These are phyloP conservation scores for Trametes coccinea DNA, from an alignment of 768 basidiomycete species.

Conservation along the genomic window DNA sequence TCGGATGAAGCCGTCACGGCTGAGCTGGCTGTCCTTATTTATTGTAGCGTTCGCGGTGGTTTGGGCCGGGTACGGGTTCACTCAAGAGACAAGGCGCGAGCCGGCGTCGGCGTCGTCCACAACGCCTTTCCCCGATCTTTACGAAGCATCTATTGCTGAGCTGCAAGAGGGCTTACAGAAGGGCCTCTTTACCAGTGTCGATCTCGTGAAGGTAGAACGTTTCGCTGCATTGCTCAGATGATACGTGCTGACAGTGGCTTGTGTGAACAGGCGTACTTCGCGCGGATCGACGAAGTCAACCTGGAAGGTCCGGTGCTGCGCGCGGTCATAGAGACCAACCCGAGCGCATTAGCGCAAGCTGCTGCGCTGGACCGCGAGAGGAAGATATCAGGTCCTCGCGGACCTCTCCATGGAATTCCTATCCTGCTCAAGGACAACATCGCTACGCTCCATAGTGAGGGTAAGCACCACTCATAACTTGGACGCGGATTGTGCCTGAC, in stretches of 20 bases:
- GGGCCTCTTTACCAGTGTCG: conserved; percentile 56
- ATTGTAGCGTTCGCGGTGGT: background rate
- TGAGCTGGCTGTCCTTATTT: conserved; percentile 1
- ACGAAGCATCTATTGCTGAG: conserved; percentile 58
- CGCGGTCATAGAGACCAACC: conserved; percentile 60
- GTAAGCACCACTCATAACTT: conserved; percentile 12
- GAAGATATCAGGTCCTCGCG: conserved; percentile 25
- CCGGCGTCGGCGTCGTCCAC: background rate
- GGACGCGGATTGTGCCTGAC: too few species aligned
- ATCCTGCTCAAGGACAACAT: conserved; percentile 40
- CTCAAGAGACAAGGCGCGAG: background rate
- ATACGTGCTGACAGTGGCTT: background rate
- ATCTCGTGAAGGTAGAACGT: conserved; percentile 55
- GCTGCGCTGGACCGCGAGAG: conserved; percentile 36
- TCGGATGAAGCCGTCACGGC: background rate
- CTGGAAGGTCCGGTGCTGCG: conserved; percentile 53
- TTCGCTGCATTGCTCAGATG: background rate
- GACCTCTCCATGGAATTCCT: conserved; percentile 38
- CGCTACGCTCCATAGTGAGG: conserved; percentile 33
- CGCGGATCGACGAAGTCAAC: conserved; percentile 68
- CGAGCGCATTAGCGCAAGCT: conserved; percentile 52
- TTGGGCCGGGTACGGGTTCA: conserved; percentile 5
- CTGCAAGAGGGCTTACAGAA: conserved; percentile 48
- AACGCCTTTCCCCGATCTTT: conserved; percentile 49
- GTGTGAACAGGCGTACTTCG: conserved; percentile 57